These are phyloP conservation scores for Colletotrichum graminicola DNA, from an alignment of 2,329 filamentous ascomycete species.

Conservation along the genomic window DNA sequence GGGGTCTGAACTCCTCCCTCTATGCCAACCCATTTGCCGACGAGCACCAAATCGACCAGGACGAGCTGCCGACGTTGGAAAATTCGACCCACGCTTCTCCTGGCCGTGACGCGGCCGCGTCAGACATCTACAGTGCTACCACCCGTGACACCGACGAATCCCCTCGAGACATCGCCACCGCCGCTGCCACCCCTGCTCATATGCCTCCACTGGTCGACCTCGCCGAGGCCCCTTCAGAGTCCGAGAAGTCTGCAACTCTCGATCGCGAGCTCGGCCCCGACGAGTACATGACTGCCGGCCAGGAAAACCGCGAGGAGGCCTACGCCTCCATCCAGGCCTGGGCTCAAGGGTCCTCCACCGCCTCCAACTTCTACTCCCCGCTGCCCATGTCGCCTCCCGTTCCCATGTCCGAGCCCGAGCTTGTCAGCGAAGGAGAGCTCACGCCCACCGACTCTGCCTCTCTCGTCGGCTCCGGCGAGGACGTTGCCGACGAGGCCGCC, in stretches of 20 bases:
- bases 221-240: conserved; percentile 37
- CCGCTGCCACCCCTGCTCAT: conserved; percentile 44
- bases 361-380: conserved; percentile 69
- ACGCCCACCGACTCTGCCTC: conserved; percentile 72
- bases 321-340: conserved; percentile 75
- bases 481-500: conserved; percentile 58
- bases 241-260: conserved; percentile 41
- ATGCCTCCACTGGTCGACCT: conserved; percentile 53
- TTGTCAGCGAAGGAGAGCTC: conserved; percentile 65
- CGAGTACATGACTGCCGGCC: conserved; percentile 66
- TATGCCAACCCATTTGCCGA: conserved; percentile 72
- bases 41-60: conserved; percentile 64
- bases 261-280: conserved; percentile 54
- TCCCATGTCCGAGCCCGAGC: conserved; percentile 64
- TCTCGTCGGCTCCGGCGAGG: conserved; percentile 63
- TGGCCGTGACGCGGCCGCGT: conserved; percentile 61
- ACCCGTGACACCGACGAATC: conserved; percentile 54
- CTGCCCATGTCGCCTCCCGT: conserved; percentile 65
- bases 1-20: conserved; percentile 59
- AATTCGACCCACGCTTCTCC: conserved; percentile 58
- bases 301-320: conserved; percentile 60
- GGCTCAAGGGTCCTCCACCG: conserved; percentile 67
- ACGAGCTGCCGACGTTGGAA: conserved; percentile 54
- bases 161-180: conserved; percentile 42
- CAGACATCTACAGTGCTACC: conserved; percentile 70